Base-by-base conservation (phyloP, 2,329 filamentous ascomycete genomes). In the Myriosclerotinia scirpicola region DNA sequence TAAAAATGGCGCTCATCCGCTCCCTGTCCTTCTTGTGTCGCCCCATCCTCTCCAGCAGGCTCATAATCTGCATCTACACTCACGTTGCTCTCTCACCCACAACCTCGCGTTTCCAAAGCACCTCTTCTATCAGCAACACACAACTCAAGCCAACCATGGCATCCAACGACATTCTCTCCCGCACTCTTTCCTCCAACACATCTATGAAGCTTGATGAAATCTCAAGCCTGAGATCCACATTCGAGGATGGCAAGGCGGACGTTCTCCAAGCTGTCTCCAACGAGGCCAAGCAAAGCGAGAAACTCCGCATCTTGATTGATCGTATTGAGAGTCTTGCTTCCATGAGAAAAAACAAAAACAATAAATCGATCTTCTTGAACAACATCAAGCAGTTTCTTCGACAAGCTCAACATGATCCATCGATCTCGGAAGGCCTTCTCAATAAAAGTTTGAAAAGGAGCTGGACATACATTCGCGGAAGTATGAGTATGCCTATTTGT, bases 141-240 rank as follows among this genome's bases (percentile, higher is more conserved):
- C 54, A 56, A 3, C 22, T 40, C 5, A 58, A 12, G 15, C 4
- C 22, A 38, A 68, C 20, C 59, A 78, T 78, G 77, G 76, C 76
- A 58, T 78, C 77, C 56, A 72, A 74, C 22, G 74, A 77, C 36
- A 71, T 79, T 60, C 77, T 30, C 3, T 83, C 83, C 14, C 79
- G 84, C 63, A 84, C 83, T 20, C 80, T 86, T 38, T 79, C 81
- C 56, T 81, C 82, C 48, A 83, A 85, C 72, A 86, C 83, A n/a
- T 75, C 77, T 36, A 83, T 82, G 69, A 87, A 87, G 71, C 81
- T 87, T 67, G 77, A 78, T 20, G 82, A 87, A 71, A 79, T 87
- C 9, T 77, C 80, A 22, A 82, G 81, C 67, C 81, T 85, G 68
- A 82, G 81, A 48, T 74, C 75, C 0, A 75, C 79, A 2, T 87